phyloP scores from a whole-genome alignment of 2,329 filamentous ascomycete genomes.

The Xylariales sp. region DNA sequence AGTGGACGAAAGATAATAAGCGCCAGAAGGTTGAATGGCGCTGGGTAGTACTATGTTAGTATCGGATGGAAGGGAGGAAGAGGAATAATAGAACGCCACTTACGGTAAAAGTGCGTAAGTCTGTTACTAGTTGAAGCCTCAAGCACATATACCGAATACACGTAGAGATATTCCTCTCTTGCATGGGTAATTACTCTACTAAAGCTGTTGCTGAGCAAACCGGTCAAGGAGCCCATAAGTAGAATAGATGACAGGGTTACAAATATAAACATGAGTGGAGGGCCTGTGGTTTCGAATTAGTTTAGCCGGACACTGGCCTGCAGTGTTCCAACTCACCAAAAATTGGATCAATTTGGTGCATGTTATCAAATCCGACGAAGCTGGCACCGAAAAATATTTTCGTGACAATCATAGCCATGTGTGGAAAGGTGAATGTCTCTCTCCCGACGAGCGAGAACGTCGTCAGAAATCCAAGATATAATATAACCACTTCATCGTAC shows the following conservation, averaged over 20 bases:
- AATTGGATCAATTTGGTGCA: conserved; percentile 68
- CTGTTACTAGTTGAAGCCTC: conserved; percentile 76
- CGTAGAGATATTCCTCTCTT: conserved; percentile 81
- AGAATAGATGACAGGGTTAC: conserved; percentile 82
- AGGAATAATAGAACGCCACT: conserved; percentile 23
- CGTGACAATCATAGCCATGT: conserved; percentile 81
- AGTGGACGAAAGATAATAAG: conserved; percentile 78
- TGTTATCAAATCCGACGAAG: conserved; percentile 78
- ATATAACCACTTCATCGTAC: conserved; percentile 25
- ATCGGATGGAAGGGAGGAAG: conserved; percentile 10
- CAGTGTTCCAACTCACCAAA: conserved; percentile 54
- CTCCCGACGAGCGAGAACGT: conserved; percentile 85
- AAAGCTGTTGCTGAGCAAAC: conserved; percentile 82
- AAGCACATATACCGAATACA: conserved; percentile 75
- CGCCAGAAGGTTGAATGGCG: conserved; percentile 79
- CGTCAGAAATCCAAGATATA: conserved; percentile 90
- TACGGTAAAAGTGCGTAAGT: conserved; percentile 74
- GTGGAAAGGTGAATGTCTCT: conserved; percentile 70
- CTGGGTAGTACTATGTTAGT: conserved; percentile 37
- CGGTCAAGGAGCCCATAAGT: conserved; percentile 81
- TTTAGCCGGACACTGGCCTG: not conserved
- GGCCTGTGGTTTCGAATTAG: conserved; percentile 51
- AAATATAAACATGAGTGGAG: conserved; percentile 76
- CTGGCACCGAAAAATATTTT: conserved; percentile 85
- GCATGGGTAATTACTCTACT: conserved; percentile 72